Conservation (phyloP, 2,329 filamentous ascomycete species). For the Ascosphaera apis region DNA sequence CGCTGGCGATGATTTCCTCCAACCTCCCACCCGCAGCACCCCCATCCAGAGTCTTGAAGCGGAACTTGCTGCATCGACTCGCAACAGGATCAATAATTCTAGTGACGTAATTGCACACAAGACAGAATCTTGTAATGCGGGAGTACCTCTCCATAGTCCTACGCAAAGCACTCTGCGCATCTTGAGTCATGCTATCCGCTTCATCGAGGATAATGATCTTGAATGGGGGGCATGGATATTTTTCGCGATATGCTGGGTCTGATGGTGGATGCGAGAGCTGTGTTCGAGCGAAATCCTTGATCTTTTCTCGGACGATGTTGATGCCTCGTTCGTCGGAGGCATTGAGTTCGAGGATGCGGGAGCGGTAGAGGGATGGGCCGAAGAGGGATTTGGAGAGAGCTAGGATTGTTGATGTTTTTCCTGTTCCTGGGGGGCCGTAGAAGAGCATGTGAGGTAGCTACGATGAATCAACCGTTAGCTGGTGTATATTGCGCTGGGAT, state of each 20-base stretch:
- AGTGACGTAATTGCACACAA: conserved; percentile 98
- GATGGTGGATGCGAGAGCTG: conserved; percentile 65
- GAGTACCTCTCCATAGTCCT: conserved; percentile 97
- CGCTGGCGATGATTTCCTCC: conserved; percentile 57
- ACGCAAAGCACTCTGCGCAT: conserved; percentile 77
- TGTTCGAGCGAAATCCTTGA: conserved; percentile 94
- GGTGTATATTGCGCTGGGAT: neutral
- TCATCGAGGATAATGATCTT: conserved; percentile 98
- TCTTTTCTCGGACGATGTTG: conserved; percentile 86
- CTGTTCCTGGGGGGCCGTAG: conserved; percentile 90
- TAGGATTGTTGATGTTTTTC: conserved; percentile 94
- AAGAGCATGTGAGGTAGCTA: conserved; percentile 97
- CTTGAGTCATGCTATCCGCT: conserved; percentile 96
- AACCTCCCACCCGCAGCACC: conserved; percentile 59
- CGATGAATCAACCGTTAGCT: neutral
- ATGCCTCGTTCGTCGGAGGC: conserved; percentile 98
- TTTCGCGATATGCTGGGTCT: conserved; percentile 36
- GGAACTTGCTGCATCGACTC: conserved; percentile 82
- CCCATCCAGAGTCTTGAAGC: conserved; percentile 89
- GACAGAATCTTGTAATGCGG: conserved; percentile 87
- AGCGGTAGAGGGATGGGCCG: conserved; percentile 77
- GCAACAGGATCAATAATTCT: conserved; percentile 93
- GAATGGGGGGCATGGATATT: conserved; percentile 88
- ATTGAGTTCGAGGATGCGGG: conserved; percentile 94
- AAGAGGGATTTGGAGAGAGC: conserved; percentile 94